phyloP scores from a whole-genome alignment of 768 basidiomycete genomes.

The Pleurotus pulmonarius region DNA sequence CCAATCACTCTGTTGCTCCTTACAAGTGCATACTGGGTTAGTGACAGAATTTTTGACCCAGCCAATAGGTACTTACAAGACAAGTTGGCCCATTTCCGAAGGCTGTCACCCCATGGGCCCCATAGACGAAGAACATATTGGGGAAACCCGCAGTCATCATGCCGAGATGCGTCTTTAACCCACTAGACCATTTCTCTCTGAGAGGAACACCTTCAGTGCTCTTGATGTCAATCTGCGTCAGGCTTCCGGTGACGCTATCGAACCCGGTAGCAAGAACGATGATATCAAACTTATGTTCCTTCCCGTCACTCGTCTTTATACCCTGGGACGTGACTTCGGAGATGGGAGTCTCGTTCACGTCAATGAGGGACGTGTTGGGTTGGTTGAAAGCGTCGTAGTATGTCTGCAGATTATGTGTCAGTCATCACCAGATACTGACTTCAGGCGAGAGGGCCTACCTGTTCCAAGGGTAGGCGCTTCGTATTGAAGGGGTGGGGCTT shows the following conservation, averaged over 20 bases:
- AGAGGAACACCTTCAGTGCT: conserved; percentile 13
- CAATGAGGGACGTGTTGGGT: conserved; percentile 12
- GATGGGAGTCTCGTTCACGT: conserved; percentile 13
- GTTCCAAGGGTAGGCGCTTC: conserved; percentile 19
- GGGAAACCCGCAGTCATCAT: conserved; percentile 10
- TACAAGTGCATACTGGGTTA: not conserved
- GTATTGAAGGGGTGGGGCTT: conserved; percentile 20
- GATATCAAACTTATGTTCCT: conserved; percentile 13
- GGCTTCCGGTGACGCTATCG: conserved; percentile 11
- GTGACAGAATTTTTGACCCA: not conserved
- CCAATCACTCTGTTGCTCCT: conserved; percentile 17
- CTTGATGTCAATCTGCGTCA: conserved; percentile 12
- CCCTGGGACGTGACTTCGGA: conserved; percentile 12
- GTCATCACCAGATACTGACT: no score
- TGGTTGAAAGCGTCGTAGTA: conserved; percentile 13
- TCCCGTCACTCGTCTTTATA: conserved; percentile 10
- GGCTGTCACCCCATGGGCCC: conserved; percentile 13
- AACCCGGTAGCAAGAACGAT: conserved; percentile 16
- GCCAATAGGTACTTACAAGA: conserved; percentile 7
- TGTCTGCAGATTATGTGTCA: not conserved
- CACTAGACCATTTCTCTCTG: conserved; percentile 13
- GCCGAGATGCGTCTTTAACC: conserved; percentile 13
- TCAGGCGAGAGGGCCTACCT: not conserved
- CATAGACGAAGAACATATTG: conserved; percentile 15
- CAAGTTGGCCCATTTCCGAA: conserved; percentile 13